These are phyloP conservation scores for Zea mays DNA, from an alignment of 176 grass and related monocot genomes.

Conservation along the genomic window DNA sequence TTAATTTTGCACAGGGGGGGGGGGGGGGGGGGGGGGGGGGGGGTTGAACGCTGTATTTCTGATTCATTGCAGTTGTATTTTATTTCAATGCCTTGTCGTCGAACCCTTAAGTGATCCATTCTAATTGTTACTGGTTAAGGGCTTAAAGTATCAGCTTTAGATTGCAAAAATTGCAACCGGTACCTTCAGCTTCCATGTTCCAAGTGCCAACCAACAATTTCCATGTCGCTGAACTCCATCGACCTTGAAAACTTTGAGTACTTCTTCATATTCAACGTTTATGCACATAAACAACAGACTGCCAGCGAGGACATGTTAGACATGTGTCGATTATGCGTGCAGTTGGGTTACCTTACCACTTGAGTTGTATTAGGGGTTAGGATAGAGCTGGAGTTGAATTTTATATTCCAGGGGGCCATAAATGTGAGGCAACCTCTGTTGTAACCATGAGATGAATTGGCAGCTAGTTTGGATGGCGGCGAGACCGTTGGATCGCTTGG, in stretches of 20 bases:
- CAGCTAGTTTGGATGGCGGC: no score
- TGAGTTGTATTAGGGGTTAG: no score
- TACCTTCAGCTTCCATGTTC: neutral
- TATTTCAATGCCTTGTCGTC: constrained; percentile 7
- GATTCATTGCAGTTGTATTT: constrained; percentile 6
- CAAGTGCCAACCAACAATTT: neutral
- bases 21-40: no score
- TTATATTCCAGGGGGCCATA: no score
- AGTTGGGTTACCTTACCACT: no score
- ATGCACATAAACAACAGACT: neutral
- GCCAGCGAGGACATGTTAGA: neutral
- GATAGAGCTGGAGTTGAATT: no score
- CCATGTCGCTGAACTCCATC: neutral
- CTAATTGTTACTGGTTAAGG: constrained; percentile 10
- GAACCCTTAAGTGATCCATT: constrained; percentile 16
- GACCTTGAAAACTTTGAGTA: neutral
- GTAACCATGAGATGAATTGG: no score
- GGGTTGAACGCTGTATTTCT: no score
- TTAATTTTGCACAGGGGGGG: no score
- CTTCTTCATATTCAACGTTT: neutral
- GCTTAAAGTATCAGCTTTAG: neutral
- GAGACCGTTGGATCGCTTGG: no score
- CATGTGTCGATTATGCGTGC: no score
- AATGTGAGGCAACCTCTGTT: no score
- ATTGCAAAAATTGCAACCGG: neutral